Evolutionary conservation across 805 yeast genomes (phyloP).

Genomic region (Metschnikowia bowlesiae): DNA sequence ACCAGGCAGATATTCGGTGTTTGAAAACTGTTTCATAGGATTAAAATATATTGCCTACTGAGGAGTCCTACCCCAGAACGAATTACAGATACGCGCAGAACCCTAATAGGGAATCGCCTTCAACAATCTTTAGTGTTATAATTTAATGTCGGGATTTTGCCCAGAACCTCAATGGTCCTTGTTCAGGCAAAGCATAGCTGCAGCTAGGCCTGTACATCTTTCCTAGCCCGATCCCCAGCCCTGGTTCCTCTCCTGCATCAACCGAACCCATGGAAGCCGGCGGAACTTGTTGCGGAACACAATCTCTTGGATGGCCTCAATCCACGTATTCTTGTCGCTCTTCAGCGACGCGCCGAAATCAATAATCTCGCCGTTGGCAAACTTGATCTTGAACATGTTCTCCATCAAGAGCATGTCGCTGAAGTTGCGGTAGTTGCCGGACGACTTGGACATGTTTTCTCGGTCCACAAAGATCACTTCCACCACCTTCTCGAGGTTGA

Average conservation of each 20-base stretch:
- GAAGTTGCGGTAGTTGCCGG: conserved; percentile 49
- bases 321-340: conserved; percentile 63
- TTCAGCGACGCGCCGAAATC: conserved; percentile 80
- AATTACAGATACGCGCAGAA: too few relatives aligned
- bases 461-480: conserved; percentile 45
- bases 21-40: too few relatives aligned
- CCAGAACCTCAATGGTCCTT: too few relatives aligned
- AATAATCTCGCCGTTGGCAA: conserved; percentile 76
- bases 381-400: conserved; percentile 70
- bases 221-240: background rate
- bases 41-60: too few relatives aligned
- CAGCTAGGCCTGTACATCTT: too few relatives aligned
- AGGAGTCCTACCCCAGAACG: too few relatives aligned
- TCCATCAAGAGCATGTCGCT: conserved; percentile 68
- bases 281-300: conserved; percentile 53
- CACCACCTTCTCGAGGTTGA: conserved; percentile 67
- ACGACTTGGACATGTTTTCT: conserved; percentile 23
- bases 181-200: too few relatives aligned
- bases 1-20: too few relatives aligned
- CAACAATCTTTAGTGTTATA: too few relatives aligned
- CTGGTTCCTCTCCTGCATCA: conserved; percentile 30
- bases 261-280: conserved; percentile 57
- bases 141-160: too few relatives aligned
- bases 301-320: conserved; percentile 50
- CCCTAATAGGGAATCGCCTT: too few relatives aligned